phyloP scores from a whole-genome alignment of 2,329 filamentous ascomycete genomes.

The Coleophoma cylindrospora region DNA sequence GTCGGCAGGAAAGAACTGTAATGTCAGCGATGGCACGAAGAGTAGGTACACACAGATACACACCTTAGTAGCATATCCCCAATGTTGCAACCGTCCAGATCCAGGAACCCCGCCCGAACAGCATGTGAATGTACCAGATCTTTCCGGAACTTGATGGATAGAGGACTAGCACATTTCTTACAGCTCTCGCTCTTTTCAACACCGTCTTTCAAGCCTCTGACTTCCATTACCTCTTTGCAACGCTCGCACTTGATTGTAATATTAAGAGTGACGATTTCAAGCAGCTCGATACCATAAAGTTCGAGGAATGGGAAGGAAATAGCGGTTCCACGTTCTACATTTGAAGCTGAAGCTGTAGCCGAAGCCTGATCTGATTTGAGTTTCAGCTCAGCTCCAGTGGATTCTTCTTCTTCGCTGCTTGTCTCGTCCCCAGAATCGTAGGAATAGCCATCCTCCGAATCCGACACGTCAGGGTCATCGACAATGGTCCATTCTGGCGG shows the following conservation, averaged over 20 bases:
- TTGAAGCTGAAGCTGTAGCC: conserved; percentile 11
- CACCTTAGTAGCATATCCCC: conserved; percentile 71
- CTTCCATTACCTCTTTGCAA: conserved; percentile 69
- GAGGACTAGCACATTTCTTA: conserved; percentile 50
- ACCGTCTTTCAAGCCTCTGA: conserved; percentile 59
- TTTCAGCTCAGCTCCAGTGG: conserved; percentile 35
- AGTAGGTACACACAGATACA: conserved; percentile 6
- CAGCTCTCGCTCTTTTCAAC: conserved; percentile 47
- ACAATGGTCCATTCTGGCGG: conserved; percentile 66
- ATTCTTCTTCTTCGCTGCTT: conserved; percentile 34
- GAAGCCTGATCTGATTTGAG: conserved; percentile 22
- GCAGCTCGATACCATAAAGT: conserved; percentile 69
- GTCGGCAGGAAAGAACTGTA: conserved; percentile 71
- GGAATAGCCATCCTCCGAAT: conserved; percentile 40
- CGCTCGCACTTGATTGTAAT: conserved; percentile 73
- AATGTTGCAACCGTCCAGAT: conserved; percentile 68
- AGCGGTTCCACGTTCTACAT: conserved; percentile 64
- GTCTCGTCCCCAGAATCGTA: conserved; percentile 36
- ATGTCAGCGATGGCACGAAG: background rate
- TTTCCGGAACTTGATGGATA: conserved; percentile 53
- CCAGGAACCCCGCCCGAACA: conserved; percentile 72
- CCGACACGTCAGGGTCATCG: conserved; percentile 40
- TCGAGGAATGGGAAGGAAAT: conserved; percentile 75
- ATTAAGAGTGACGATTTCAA: conserved; percentile 63
- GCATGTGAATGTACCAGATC: conserved; percentile 71